Evolutionary conservation across 2,329 filamentous ascomycete species (phyloP).

Genomic region (Sphaerulina vaccinii): DNA sequence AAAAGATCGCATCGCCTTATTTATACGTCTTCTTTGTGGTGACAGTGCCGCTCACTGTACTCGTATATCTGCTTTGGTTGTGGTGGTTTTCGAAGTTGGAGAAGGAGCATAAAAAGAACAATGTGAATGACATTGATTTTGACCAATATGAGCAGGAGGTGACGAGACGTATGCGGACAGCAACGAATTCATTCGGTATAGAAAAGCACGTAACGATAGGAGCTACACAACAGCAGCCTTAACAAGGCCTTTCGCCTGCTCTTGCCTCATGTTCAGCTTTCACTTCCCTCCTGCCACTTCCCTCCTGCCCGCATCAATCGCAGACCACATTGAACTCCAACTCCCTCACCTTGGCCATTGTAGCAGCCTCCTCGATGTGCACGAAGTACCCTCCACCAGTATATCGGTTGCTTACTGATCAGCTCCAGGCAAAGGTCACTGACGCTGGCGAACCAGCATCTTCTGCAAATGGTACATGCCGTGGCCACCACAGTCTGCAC

Average conservation of each 20-base stretch:
- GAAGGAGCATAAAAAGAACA: slow-evolving; percentile 29
- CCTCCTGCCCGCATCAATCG: no score
- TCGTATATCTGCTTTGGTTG: slow-evolving; percentile 33
- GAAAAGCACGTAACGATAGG: slow-evolving; percentile 22
- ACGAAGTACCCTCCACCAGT: no score
- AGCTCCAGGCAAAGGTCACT: no score
- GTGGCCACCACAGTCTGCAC: neutral
- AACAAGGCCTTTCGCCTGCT: neutral
- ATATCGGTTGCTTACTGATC: no score
- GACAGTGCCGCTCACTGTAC: slow-evolving; percentile 35
- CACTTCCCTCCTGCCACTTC: neutral
- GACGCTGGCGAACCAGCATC: no score
- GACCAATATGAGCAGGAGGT: slow-evolving; percentile 34
- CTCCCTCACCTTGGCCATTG: no score
- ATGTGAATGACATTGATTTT: slow-evolving; percentile 30
- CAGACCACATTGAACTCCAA: no score
- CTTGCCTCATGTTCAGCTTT: neutral
- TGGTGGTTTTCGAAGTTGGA: slow-evolving; percentile 34
- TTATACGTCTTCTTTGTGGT: slow-evolving; percentile 37
- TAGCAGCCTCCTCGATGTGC: no score
- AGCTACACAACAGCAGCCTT: slow-evolving; percentile 11
- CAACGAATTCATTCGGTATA: slow-evolving; percentile 25
- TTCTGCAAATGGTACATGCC: neutral
- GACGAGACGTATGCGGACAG: slow-evolving; percentile 32
- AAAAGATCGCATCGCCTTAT: slow-evolving; percentile 33